Percentiles rank a stretch among this genome's conserved stretches.
Conservation (phyloP, 305 asterid species). For the Fraxinus angustifolia region DNA sequence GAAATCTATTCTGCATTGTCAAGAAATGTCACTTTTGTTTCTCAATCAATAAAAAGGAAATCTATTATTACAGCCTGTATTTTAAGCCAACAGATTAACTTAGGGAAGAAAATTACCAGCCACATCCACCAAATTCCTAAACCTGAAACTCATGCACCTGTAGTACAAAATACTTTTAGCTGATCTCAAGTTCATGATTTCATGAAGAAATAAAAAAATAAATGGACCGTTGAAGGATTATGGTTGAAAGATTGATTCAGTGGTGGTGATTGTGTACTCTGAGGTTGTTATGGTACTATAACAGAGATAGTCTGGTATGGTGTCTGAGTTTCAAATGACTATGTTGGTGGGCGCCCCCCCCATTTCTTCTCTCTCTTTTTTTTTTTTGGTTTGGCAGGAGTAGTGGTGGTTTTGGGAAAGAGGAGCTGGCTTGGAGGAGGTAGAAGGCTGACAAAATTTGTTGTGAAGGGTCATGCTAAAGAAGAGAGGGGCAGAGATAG, state of each 20-base stretch:
- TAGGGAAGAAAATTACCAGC: background rate
- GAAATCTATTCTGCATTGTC: background rate
- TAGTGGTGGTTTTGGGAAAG: background rate
- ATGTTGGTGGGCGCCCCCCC: background rate
- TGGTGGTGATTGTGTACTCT: background rate
- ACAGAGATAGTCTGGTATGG: background rate
- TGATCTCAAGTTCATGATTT: background rate
- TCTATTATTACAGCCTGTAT: background rate
- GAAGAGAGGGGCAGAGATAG: background rate
- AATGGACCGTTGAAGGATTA: background rate
- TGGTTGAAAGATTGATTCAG: background rate
- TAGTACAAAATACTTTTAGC: background rate
- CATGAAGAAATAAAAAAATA: background rate
- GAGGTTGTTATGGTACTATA: background rate
- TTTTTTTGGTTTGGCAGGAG: background rate
- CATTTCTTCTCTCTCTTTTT: background rate
- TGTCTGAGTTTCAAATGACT: background rate
- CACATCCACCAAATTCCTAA: background rate
- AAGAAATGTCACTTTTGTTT: background rate
- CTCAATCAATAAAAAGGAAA: background rate
- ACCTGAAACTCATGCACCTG: background rate
- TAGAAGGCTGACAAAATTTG: background rate
- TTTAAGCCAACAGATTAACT: background rate
- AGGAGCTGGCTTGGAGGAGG: background rate
- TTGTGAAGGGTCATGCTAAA: background rate